Evolutionary conservation across 192 early-diverging fungal species (phyloP).

Genomic region (Chytriomyces sp.): DNA sequence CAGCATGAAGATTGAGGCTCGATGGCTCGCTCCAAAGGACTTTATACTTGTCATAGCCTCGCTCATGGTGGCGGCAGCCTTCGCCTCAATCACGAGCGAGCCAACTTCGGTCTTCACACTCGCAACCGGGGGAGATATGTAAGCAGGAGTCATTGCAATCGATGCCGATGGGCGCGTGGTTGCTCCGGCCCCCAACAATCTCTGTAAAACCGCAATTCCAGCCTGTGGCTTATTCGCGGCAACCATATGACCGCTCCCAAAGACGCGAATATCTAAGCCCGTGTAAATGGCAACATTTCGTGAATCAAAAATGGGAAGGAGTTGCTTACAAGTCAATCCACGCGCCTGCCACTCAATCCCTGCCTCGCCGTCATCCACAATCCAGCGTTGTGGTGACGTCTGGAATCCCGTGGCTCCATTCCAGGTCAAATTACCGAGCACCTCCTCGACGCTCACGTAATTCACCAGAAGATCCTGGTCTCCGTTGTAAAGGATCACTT

Average conservation of each 20-base stretch:
- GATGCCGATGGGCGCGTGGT: too few relatives aligned
- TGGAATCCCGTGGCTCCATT: constrained; percentile 52
- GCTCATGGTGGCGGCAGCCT: too few relatives aligned
- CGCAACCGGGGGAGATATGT: too few relatives aligned
- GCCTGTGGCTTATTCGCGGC: not conserved
- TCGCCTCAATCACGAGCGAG: too few relatives aligned
- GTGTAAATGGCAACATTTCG: too few relatives aligned
- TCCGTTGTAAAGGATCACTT: constrained; percentile 22
- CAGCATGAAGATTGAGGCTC: too few relatives aligned
- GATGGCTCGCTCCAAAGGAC: too few relatives aligned
- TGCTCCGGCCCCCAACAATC: too few relatives aligned
- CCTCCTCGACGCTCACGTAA: constrained; percentile 35
- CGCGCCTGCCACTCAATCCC: constrained; percentile 53
- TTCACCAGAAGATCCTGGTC: constrained; percentile 23
- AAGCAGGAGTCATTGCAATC: too few relatives aligned
- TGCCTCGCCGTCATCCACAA: constrained; percentile 23
- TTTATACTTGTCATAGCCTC: too few relatives aligned
- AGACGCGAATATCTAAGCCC: constrained; percentile 46
- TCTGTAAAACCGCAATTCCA: not conserved
- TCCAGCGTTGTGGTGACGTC: not conserved
- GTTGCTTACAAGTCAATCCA: constrained; percentile 44
- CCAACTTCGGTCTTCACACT: too few relatives aligned
- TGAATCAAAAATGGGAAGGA: too few relatives aligned
- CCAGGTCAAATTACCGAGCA: constrained; percentile 59
- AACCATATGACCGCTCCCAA: constrained; percentile 69